Percentiles rank a stretch among this genome's conserved stretches.
Conservation (phyloP, 805 yeast species). For the Yamadazyma sp. region DNA sequence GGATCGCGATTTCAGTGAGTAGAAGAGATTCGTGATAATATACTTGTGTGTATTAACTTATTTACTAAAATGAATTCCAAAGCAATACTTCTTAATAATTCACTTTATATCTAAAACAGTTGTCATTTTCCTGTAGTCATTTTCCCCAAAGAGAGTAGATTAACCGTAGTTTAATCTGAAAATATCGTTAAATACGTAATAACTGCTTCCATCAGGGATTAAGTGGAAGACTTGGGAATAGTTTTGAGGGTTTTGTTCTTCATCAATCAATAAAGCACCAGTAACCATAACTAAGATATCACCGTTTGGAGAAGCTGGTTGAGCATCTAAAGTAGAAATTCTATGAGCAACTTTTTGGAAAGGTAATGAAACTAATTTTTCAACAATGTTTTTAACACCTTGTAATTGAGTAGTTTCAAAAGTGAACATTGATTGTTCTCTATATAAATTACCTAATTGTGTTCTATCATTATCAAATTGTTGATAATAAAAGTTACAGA, state of each 20-base stretch:
- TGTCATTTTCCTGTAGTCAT: no score
- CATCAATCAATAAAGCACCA: conserved; percentile 90
- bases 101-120: no score
- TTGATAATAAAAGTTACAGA: conserved; percentile 91
- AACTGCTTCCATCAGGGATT: conserved; percentile 86
- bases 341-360: conserved; percentile 92
- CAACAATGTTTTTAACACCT: conserved; percentile 91
- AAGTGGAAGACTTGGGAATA: conserved; percentile 97
- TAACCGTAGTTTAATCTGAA: conserved; percentile 90
- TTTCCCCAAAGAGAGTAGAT: no score
- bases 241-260: conserved; percentile 92
- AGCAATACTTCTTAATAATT: no score
- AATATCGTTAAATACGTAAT: conserved; percentile 93
- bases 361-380: conserved; percentile 84
- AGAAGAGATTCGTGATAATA: no score
- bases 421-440: conserved; percentile 96
- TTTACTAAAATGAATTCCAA: no score
- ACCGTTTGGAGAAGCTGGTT: conserved; percentile 89
- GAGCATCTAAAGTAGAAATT: conserved; percentile 94
- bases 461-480: conserved; percentile 92
- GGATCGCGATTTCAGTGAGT: conserved; percentile 8
- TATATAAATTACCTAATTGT: conserved; percentile 88
- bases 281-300: conserved; percentile 97
- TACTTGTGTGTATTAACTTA: no score
- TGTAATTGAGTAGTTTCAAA: conserved; percentile 93